Conservation (phyloP, 2,329 filamentous ascomycete genomes). For the Curvularia hawaiiensis region DNA sequence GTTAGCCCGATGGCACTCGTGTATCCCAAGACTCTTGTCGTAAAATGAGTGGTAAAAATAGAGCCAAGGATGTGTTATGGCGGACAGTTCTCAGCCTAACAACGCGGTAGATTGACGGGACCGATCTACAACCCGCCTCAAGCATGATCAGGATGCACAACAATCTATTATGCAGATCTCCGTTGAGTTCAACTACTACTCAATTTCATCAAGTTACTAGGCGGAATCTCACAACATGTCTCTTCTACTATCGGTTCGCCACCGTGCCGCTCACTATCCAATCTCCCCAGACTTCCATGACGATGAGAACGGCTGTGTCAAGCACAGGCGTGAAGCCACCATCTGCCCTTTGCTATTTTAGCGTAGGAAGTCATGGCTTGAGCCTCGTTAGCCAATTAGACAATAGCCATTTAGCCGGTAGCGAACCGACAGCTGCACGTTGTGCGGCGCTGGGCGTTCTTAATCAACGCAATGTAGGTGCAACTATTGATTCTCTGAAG, state of each 20-base stretch:
- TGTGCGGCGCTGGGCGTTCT: background rate
- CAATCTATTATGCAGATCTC: conserved; percentile 11
- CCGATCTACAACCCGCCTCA: background rate
- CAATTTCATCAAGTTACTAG: background rate
- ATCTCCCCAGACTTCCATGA: conserved; percentile 5
- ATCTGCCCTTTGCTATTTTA: conserved; percentile 1
- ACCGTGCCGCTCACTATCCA: background rate
- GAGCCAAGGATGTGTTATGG: conserved; percentile 13
- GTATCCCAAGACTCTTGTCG: background rate
- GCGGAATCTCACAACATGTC: background rate
- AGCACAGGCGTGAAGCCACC: conserved; percentile 10
- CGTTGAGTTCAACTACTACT: background rate
- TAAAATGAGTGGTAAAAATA: background rate
- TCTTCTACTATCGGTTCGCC: background rate
- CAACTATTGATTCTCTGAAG: background rate
- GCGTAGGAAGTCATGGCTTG: background rate
- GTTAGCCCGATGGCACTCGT: background rate
- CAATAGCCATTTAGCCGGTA: conserved; percentile 12
- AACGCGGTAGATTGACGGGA: background rate
- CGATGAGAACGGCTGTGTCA: conserved; percentile 1
- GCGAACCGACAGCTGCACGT: conserved; percentile 1
- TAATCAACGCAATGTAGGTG: background rate
- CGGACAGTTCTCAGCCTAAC: conserved; percentile 1
- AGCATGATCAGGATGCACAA: conserved; percentile 14
- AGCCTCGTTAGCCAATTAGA: conserved; percentile 3